phyloP scores from a whole-genome alignment of 306 rosid species.

The Crataegus laevigata region DNA sequence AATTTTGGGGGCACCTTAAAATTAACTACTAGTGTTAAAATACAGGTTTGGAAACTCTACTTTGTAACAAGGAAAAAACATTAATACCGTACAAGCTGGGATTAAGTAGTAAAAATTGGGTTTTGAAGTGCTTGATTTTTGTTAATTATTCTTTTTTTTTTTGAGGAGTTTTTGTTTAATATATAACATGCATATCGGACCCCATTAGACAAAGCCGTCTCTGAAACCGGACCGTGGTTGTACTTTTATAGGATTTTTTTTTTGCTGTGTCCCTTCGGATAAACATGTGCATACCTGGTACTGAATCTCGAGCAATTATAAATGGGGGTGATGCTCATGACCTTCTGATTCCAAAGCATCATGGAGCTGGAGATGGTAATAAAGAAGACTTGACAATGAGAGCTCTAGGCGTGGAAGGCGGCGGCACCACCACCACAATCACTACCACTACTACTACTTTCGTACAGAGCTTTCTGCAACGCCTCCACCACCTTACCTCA shows the following conservation, averaged over 20 bases:
- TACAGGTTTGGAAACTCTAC: background rate
- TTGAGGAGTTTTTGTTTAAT: background rate
- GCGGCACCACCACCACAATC: background rate
- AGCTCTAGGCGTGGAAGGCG: slow-evolving; percentile 14
- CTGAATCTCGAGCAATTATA: slow-evolving; percentile 66
- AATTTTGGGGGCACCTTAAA: background rate
- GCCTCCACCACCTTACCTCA: slow-evolving; percentile 19
- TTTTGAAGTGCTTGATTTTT: background rate
- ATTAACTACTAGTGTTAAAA: background rate
- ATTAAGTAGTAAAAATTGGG: background rate
- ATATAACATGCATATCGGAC: background rate
- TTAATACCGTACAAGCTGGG: background rate
- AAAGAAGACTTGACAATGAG: slow-evolving; percentile 37
- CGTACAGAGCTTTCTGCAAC: slow-evolving; percentile 27
- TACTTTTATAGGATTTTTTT: slow-evolving; percentile 8
- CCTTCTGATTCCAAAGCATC: slow-evolving; percentile 28
- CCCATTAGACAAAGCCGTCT: slow-evolving; percentile 14
- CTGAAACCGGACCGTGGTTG: slow-evolving; percentile 19
- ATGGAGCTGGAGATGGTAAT: slow-evolving; percentile 15
- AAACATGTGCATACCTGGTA: slow-evolving; percentile 52
- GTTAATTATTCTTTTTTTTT: background rate
- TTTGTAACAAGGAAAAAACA: background rate
- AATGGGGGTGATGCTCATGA: slow-evolving; percentile 44
- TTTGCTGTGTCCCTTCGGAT: slow-evolving; percentile 4
- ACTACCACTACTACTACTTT: slow-evolving; percentile 1